Evolutionary conservation across 2,329 filamentous ascomycete genomes (phyloP), one percentile per base, ranked within the genome.

Genomic region (Rosellinia necatrix): DNA sequence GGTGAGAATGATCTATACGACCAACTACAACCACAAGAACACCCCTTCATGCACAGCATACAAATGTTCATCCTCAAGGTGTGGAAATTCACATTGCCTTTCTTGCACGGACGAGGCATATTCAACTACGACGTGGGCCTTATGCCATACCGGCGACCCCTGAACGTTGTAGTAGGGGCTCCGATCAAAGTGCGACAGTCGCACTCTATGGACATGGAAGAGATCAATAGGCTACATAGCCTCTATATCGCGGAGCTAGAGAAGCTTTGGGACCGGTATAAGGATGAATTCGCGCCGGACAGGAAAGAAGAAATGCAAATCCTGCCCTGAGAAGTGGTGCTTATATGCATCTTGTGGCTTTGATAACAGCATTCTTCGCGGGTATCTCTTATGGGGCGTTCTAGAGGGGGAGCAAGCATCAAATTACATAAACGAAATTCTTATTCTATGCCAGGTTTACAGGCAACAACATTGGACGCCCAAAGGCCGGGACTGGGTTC

Each of bases 61-160:
- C 94, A 99, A 75, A 85, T 96, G 76, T 76, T 92, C 24, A 78
- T 96, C 53, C 93, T 97, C 74, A 89, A 88, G 64, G 78, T 89
- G 5, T 86, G 96, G 79, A 96, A 96, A 48, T 99, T 97, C 68
- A 97, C 94, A 0, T 81, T 97, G 9, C 92, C 94, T 1, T 82
- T 96, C 24, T 89, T 97, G 67, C 92, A 96, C 71, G 93, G 92
- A 2, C 78, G 92, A 22, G 93, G 93, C 10, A 87, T 97, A 35
- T 96, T 97, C 76, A 99, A 99, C 73, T 97, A 99, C 70, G 94
- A 99, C 71, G 91, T 97, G 12, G 94, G 94, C 3, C 77, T 97
- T 66, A 92, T 97, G 90, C 94, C 94, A 0, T 97, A 97, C 72
- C 86, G 94, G 10, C 81, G 87, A 47, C 88, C 91, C 9, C 78